Base-by-base conservation (phyloP, 2,329 filamentous ascomycete genomes). In the Ramularia collo-cygni region DNA sequence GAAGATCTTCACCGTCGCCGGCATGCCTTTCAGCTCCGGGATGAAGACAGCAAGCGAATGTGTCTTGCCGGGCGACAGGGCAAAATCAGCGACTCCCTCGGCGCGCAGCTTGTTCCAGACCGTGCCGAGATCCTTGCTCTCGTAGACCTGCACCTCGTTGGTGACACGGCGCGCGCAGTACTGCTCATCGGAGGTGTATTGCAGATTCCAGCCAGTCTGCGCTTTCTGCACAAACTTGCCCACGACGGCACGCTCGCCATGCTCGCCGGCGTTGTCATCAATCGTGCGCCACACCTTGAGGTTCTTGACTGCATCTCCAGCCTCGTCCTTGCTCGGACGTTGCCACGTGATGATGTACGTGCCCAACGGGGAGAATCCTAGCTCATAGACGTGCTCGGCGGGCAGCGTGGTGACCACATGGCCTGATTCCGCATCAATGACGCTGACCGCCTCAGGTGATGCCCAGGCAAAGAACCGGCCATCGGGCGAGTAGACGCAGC, bases 261-360 rank as follows among this genome's bases (percentile, higher is more conserved):
- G 68, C 35, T 67, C 77, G 32, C 75, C 75, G 33, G 77, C 68
- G 40, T 64, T 63, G 7, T 84, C 79, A 59, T 90, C 84, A 40
- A 86, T 69, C 26, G 85, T 88, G 61, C 81, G 80, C 92, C 92
- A 98, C 55, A 98, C 82, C 74, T 95, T 96, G 51, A 98, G 72
- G 63, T 98, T 98, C 77, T 95, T 95, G 54, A 79, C 82, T 32
- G 92, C 88, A 64, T 95, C 87, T 42, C 92, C 92, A 45, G 85
- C 82, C 59, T 90, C 90, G 59, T 96, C 90, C 71, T 96, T 96
- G 52, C 77, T 75, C 7, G 88, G 84, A 26, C 92, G 81, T 71
- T 98, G 90, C 88, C 89, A 96, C 38, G 92, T 96, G 62, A 94
- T 95, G 61, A 96, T 72, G 66, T 85, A 98, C 42, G 85, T 92